Conservation (phyloP, 75 land plant genomes). For the Cupressus sempervirens region DNA sequence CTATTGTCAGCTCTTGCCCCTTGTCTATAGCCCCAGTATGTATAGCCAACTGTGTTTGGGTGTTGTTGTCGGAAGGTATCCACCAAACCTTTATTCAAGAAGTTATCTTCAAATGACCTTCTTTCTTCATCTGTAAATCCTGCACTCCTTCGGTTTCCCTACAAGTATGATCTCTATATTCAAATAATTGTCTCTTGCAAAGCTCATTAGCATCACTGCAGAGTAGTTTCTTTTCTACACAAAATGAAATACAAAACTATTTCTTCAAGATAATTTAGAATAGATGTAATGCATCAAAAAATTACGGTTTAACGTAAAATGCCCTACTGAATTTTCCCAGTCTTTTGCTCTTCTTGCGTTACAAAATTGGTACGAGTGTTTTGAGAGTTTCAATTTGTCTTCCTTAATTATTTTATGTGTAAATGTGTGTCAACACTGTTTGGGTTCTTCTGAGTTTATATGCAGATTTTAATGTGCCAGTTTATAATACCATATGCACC, state of each 20-base stretch:
- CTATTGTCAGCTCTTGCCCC: constrained; percentile 66
- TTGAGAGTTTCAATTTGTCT: too few species aligned
- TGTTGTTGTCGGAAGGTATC: constrained; percentile 81
- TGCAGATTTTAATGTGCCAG: too few species aligned
- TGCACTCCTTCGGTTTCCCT: constrained; percentile 89
- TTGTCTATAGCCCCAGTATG: constrained; percentile 87
- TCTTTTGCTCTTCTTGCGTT: too few species aligned
- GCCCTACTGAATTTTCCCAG: too few species aligned
- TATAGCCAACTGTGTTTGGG: constrained; percentile 69
- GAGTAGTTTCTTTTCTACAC: background rate
- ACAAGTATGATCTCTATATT: background rate
- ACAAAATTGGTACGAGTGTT: too few species aligned
- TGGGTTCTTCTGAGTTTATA: too few species aligned
- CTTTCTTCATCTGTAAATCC: constrained; percentile 88
- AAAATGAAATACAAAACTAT: background rate
- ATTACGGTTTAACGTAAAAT: too few species aligned
- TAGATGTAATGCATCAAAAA: background rate
- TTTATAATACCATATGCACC: too few species aligned
- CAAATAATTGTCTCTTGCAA: background rate
- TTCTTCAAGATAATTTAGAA: background rate
- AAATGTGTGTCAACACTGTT: too few species aligned
- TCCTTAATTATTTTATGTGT: too few species aligned
- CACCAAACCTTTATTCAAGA: constrained; percentile 64
- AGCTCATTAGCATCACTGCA: background rate
- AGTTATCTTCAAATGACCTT: constrained; percentile 62